Conservation (phyloP, 495 filamentous ascomycete genomes). For the Xylaria cubensis region DNA sequence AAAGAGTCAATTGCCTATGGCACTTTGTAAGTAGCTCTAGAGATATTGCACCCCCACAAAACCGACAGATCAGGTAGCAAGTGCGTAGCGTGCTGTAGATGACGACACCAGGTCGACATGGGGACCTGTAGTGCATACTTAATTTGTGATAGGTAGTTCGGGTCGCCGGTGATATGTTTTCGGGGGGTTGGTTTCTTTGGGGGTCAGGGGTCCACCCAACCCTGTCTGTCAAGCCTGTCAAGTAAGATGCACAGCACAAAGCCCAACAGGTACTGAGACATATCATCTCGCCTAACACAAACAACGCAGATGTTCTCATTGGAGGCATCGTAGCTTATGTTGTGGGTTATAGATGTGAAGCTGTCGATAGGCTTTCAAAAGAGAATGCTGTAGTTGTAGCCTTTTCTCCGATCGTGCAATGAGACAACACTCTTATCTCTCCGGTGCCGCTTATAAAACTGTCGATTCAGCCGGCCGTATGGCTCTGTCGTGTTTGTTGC, state of each 20-base stretch:
- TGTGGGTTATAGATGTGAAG: background rate
- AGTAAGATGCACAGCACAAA: background rate
- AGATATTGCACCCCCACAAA: background rate
- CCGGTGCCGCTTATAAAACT: background rate
- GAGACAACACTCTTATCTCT: background rate
- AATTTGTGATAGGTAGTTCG: background rate
- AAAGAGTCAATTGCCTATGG: background rate
- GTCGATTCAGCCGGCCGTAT: background rate
- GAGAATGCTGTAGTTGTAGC: background rate
- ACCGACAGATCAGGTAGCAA: background rate
- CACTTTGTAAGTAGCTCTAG: background rate
- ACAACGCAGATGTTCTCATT: background rate
- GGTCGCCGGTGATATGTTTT: slow-evolving; percentile 1
- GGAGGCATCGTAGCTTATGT: background rate
- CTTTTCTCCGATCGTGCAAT: background rate
- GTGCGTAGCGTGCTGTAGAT: background rate
- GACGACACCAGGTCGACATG: background rate
- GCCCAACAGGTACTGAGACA: background rate
- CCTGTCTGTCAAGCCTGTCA: background rate
- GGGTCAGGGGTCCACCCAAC: background rate
- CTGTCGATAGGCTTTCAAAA: background rate
- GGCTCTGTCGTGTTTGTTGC: background rate
- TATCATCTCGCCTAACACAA: background rate
- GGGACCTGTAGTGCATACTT: background rate
- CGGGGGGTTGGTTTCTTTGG: background rate